A percentile compares a stretch with the other conserved stretches of the same genome.
Evolutionary conservation across 306 rosid species (phyloP).

Genomic region (Canavalia gladiata): DNA sequence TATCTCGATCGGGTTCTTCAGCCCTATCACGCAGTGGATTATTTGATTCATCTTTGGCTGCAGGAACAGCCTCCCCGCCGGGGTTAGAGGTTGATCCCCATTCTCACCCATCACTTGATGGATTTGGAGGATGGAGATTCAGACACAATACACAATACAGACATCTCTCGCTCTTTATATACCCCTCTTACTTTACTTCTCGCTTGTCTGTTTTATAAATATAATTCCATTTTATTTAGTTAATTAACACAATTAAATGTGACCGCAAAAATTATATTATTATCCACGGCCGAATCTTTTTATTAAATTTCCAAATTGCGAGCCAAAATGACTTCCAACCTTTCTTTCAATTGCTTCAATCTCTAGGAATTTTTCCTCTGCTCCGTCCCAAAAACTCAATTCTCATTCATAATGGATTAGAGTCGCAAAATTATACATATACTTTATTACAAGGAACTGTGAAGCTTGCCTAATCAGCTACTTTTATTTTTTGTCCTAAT

Average conservation of each 20-base stretch:
- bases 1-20: constrained; percentile 58
- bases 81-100: constrained; percentile 71
- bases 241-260: no score
- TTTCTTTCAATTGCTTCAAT: no score
- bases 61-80: constrained; percentile 80
- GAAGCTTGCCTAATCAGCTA: no score
- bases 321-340: neutral
- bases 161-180: neutral
- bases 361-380: no score
- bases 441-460: no score
- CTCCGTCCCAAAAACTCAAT: no score
- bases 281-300: neutral
- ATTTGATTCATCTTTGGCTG: constrained; percentile 68
- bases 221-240: no score
- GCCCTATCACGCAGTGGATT: constrained; percentile 74
- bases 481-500: no score
- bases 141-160: no score
- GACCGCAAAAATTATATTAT: neutral
- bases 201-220: neutral
- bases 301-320: neutral
- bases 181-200: neutral
- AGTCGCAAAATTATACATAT: no score
- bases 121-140: no score
- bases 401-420: no score
- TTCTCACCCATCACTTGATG: neutral